These are phyloP conservation scores for Xylaria hypoxylon DNA, from an alignment of 2,329 filamentous ascomycete species.

Conservation along the genomic window DNA sequence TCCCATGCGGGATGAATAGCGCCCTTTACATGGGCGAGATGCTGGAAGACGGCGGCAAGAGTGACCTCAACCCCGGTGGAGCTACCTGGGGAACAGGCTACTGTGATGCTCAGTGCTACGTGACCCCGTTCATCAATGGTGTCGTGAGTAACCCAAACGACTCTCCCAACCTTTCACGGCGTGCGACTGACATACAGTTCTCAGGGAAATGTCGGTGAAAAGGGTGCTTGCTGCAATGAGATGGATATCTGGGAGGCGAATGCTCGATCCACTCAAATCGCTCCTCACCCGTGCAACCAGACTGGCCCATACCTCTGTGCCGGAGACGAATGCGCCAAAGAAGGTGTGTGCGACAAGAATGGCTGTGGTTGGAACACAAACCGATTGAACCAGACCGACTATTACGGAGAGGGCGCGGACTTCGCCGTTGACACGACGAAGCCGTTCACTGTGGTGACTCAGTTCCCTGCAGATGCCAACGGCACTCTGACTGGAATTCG, in stretches of 20 bases:
- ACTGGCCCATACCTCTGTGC: constrained; percentile 50
- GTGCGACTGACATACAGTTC: constrained; percentile 30
- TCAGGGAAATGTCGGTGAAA: constrained; percentile 51
- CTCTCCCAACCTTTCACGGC: not conserved
- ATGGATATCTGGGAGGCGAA: constrained; percentile 57
- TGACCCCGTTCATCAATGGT: constrained; percentile 54
- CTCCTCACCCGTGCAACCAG: constrained; percentile 54
- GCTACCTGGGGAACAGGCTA: constrained; percentile 55
- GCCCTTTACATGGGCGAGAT: constrained; percentile 72
- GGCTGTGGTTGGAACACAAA: constrained; percentile 55
- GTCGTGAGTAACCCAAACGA: constrained; percentile 46
- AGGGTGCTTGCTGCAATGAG: constrained; percentile 54
- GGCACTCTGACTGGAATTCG: constrained; percentile 51
- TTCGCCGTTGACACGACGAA: constrained; percentile 52
- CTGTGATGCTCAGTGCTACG: constrained; percentile 55
- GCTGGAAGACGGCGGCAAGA: constrained; percentile 66
- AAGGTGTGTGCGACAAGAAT: constrained; percentile 53
- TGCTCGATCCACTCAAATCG: constrained; percentile 51
- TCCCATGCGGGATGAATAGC: constrained; percentile 72
- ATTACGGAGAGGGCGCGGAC: constrained; percentile 49
- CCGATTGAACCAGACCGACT: constrained; percentile 48
- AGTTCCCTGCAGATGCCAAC: constrained; percentile 51
- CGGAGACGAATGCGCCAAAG: constrained; percentile 47
- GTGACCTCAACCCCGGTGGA: constrained; percentile 55
- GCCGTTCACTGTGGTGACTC: constrained; percentile 54